Evolutionary conservation across 208 protist genomes (phyloP).

Genomic region (Leishmania gerbilli): DNA sequence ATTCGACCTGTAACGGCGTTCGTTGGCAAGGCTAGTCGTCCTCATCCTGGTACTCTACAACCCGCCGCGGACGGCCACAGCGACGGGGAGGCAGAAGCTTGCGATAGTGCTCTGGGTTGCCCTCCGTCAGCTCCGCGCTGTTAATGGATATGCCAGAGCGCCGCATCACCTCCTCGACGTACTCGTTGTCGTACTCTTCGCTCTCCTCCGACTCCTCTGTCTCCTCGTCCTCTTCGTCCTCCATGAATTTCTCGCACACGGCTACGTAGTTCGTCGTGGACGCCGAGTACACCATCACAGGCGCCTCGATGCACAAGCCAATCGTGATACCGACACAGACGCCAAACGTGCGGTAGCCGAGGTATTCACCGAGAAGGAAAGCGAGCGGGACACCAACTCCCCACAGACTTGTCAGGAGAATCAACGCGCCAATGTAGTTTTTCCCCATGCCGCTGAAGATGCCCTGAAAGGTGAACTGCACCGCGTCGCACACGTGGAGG

Average conservation of each 20-base stretch:
- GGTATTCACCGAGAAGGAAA: constrained; percentile 60
- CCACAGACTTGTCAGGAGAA: constrained; percentile 78
- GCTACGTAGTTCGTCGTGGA: constrained; percentile 64
- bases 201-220: constrained; percentile 51
- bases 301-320: constrained; percentile 82
- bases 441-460: constrained; percentile 86
- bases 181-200: constrained; percentile 57
- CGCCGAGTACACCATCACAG: constrained; percentile 64
- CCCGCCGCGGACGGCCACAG: constrained; percentile 23
- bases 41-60: constrained; percentile 41
- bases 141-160: constrained; percentile 70
- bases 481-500: constrained; percentile 75
- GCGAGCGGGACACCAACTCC: constrained; percentile 68
- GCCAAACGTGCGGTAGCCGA: constrained; percentile 63
- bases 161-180: constrained; percentile 76
- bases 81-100: constrained; percentile 47
- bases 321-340: constrained; percentile 79
- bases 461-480: constrained; percentile 87
- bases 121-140: constrained; percentile 30
- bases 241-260: constrained; percentile 66
- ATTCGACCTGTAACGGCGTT: too few species aligned
- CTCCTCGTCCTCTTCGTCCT: constrained; percentile 53
- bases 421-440: constrained; percentile 77
- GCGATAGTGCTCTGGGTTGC: constrained; percentile 49
- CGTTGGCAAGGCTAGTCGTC: constrained; percentile 14